phyloP scores from a whole-genome alignment of 805 yeast species.

The Teunomyces tritomae region DNA sequence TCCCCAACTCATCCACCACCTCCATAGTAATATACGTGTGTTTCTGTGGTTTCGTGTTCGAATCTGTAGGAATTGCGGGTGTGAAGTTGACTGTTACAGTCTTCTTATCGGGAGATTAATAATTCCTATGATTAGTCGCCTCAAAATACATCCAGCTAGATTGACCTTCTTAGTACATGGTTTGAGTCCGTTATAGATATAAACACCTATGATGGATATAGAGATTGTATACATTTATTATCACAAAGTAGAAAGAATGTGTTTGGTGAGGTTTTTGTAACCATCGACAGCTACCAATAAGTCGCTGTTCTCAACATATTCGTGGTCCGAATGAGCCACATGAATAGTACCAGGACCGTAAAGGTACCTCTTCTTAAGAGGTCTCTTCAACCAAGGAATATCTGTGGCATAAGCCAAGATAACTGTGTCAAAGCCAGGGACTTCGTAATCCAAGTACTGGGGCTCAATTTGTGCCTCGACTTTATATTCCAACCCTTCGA shows the following conservation, averaged over 20 bases:
- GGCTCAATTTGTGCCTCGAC: conserved; percentile 32
- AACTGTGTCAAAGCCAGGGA: conserved; percentile 61
- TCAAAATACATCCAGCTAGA: conserved; percentile 29
- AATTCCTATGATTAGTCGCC: conserved; percentile 7
- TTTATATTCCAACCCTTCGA: conserved; percentile 20
- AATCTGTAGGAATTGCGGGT: conserved; percentile 13
- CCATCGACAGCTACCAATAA: conserved; percentile 51
- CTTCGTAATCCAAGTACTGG: conserved; percentile 51
- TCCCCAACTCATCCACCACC: too few relatives aligned
- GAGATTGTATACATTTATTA: conserved; percentile 40
- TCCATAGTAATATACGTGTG: not conserved
- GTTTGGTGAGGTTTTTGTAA: conserved; percentile 42
- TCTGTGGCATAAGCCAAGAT: conserved; percentile 51
- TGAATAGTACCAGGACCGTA: conserved; percentile 68
- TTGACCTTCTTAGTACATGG: conserved; percentile 33
- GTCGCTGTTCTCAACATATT: conserved; percentile 48
- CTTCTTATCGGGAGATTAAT: conserved; percentile 2
- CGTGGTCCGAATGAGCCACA: conserved; percentile 60
- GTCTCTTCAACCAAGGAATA: conserved; percentile 25
- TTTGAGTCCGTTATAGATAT: conserved; percentile 42
- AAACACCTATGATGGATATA: conserved; percentile 41
- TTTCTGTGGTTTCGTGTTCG: not conserved
- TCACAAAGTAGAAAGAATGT: conserved; percentile 11
- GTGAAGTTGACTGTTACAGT: conserved; percentile 6
- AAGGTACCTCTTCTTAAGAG: conserved; percentile 41